phyloP scores from a whole-genome alignment of 2,329 filamentous ascomycete genomes.

The Fusarium dlaminii region DNA sequence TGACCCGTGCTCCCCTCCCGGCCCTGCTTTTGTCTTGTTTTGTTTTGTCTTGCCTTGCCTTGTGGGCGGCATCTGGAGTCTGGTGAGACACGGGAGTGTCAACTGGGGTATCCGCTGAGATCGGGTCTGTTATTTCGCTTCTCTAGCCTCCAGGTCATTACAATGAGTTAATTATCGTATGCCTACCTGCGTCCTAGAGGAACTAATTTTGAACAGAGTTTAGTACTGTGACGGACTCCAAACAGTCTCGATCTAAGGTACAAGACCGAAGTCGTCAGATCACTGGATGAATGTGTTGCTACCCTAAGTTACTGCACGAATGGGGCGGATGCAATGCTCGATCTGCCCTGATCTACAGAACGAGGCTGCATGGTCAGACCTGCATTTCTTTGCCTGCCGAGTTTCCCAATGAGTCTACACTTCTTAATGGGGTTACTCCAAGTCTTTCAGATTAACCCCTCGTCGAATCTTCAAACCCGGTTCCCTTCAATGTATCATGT shows the following conservation, averaged over 20 bases:
- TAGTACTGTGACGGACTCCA: neutral
- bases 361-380: slow-evolving; percentile 28
- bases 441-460: neutral
- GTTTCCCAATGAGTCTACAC: neutral
- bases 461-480: neutral
- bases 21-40: slow-evolving; percentile 22
- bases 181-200: neutral
- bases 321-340: slow-evolving; percentile 22
- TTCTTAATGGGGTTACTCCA: neutral
- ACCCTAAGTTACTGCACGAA: slow-evolving; percentile 4
- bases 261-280: neutral
- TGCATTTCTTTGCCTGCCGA: slow-evolving; percentile 21
- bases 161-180: neutral
- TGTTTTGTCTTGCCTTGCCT: slow-evolving; percentile 39
- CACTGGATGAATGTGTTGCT: neutral
- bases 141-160: neutral
- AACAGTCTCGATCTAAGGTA: neutral
- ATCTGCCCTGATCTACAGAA: slow-evolving; percentile 28
- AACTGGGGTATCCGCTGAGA: slow-evolving; percentile 38
- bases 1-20: neutral
- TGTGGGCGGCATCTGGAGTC: slow-evolving; percentile 32
- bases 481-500: slow-evolving; percentile 7
- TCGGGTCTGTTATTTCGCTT: slow-evolving; percentile 19
- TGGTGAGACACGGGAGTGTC: slow-evolving; percentile 46
- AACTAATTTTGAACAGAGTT: neutral